Base-by-base conservation (phyloP, 2,329 filamentous ascomycete species). In the Ophiosphaerella narmari region DNA sequence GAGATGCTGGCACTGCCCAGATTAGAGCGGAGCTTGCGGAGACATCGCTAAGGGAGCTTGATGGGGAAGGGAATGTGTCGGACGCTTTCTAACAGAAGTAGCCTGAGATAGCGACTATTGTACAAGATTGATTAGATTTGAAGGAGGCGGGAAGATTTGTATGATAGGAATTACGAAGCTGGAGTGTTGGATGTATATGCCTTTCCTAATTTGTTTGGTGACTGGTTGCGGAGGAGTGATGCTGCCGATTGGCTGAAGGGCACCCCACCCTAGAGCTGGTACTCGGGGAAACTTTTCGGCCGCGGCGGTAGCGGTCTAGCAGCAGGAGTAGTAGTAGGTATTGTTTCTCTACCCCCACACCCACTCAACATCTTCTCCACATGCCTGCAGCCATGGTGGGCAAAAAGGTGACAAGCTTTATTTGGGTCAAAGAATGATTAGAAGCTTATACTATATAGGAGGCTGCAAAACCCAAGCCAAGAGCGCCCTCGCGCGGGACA, bases 21-120 rank as follows among this genome's bases (percentile, higher is more conserved):
- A 53, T 79, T 44, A 73, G 75, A 53, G 73, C 73, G 23, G 75
- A 78, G 45, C 63, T 80, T 54, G 78, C 78, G 1, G 78, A 80
- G 57, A 66, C 75, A 55, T 74, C 74, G n/a, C 50, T 80, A 49
- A 68, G 74, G 48, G 66, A 62, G 11, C 55, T 77, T 49, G 75
- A 70, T 43, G 75, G 71, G 11, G 75, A 77, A 48, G 62, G 63
- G 8, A 72, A 73, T 52, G 63, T 67, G 34, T 70, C 73, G 39
- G 72, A 70, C 53, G 70, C 72, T 7, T 74, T 73, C 46, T 74
- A 68, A 57, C 32, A 44, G 13, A 14, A 29, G 14, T 7, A 11
- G 11, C n/a, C 11, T 21, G 18, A 21, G 18, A 21, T 21, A 21
- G 18, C 18, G 26, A 29, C 26, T 13, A 7, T 21, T 39, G 16